phyloP scores from a whole-genome alignment of 495 filamentous ascomycete species.

The Sabuloglossum arenarium region DNA sequence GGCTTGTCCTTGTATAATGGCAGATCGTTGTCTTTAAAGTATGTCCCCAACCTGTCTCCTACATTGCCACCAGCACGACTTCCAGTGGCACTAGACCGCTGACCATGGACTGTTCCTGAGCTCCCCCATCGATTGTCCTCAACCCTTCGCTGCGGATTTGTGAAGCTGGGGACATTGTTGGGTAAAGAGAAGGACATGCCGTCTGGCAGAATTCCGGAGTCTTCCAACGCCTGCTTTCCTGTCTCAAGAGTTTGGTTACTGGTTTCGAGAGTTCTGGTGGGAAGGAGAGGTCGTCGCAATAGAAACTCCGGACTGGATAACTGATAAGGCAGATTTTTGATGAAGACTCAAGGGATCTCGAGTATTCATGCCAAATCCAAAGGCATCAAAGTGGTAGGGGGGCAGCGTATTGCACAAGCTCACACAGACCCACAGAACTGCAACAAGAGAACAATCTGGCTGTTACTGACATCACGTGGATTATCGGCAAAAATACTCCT shows the following conservation, averaged over 20 bases:
- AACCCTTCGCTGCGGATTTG: constrained; percentile 40
- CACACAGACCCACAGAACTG: no score
- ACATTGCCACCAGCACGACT: constrained; percentile 13
- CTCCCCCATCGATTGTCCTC: constrained; percentile 31
- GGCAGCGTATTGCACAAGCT: no score
- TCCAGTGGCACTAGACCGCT: constrained; percentile 17
- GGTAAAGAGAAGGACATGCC: constrained; percentile 48
- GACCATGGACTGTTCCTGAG: constrained; percentile 26
- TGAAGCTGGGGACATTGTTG: constrained; percentile 50
- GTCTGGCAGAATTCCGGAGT: constrained; percentile 2
- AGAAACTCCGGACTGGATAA: neutral
- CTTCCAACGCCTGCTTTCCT: neutral
- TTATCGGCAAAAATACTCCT: neutral
- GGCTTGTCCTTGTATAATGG: constrained; percentile 99
- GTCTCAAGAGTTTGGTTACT: neutral
- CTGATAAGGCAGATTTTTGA: neutral
- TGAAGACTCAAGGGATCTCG: constrained; percentile 5
- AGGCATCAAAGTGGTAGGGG: neutral
- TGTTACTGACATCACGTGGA: no score
- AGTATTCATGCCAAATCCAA: constrained; percentile 2
- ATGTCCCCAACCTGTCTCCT: constrained; percentile 25
- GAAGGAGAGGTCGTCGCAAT: neutral
- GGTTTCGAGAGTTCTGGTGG: constrained; percentile 1
- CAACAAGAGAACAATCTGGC: no score
- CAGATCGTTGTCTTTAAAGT: constrained; percentile 40